Percentiles rank a stretch among this genome's conserved stretches.
Evolutionary conservation across 345 rosid genomes (phyloP).

Genomic region (Angophora floribunda): DNA sequence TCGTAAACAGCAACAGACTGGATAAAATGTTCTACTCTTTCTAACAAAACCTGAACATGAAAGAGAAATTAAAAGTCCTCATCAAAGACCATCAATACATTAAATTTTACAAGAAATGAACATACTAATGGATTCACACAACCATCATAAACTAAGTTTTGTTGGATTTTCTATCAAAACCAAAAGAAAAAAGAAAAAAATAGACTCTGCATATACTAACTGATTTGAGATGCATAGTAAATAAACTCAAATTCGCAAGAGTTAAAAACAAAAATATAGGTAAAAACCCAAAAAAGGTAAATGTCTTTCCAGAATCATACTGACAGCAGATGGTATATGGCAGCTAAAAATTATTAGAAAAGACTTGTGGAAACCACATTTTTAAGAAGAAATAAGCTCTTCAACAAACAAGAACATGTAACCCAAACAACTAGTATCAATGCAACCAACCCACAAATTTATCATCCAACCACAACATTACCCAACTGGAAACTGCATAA

Average conservation of each 20-base stretch:
- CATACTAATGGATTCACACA: background rate
- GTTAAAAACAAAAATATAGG: background rate
- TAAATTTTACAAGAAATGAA: background rate
- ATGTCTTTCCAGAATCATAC: background rate
- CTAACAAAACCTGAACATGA: conserved; percentile 50
- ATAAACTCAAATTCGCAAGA: background rate
- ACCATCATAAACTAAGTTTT: background rate
- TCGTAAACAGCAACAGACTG: conserved; percentile 78
- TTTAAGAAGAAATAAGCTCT: background rate
- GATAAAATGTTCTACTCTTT: conserved; percentile 83
- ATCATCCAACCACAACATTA: background rate
- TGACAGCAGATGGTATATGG: background rate
- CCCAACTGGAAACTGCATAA: background rate
- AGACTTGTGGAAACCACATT: background rate
- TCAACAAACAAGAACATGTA: background rate
- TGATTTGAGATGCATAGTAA: background rate
- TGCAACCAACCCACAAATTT: background rate
- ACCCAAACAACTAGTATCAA: background rate
- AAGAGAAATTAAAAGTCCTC: background rate
- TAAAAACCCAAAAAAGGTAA: background rate
- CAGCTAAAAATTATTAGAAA: background rate
- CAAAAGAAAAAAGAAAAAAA: background rate
- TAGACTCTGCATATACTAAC: background rate
- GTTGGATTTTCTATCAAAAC: background rate
- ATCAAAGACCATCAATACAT: background rate